A percentile compares a stretch with the other conserved stretches of the same genome.
Conservation (phyloP, 306 rosid genomes). For the Inga oerstediana region DNA sequence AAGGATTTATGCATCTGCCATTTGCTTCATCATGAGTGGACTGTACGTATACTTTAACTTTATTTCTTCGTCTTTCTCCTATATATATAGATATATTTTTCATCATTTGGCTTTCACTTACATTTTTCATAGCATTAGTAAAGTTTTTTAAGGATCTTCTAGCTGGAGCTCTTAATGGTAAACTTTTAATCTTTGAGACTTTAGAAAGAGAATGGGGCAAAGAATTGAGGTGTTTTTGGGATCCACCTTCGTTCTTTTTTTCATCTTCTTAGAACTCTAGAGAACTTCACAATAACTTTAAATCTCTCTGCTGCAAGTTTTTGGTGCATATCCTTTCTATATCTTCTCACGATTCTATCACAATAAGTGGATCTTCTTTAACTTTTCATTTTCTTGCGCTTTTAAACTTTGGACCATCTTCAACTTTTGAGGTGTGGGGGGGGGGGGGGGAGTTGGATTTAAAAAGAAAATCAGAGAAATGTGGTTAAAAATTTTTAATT, state of each 20-base stretch:
- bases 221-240: not conserved
- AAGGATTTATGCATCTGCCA: conserved; percentile 80
- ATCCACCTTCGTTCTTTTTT: not conserved
- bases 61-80: not conserved
- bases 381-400: not conserved
- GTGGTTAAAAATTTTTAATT: no score
- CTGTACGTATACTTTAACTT: conserved; percentile 47
- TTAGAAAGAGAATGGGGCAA: not conserved
- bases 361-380: not conserved
- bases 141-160: not conserved
- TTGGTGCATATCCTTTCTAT: not conserved
- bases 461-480: no score
- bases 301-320: not conserved
- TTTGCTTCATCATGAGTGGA: conserved; percentile 89
- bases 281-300: not conserved
- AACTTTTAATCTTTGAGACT: not conserved
- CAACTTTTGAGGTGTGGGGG: no score
- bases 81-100: not conserved
- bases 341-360: not conserved
- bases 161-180: not conserved
- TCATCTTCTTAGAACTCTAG: not conserved
- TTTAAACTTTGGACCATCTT: no score
- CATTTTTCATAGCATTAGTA: not conserved
- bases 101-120: not conserved
- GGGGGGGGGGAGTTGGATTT: no score